phyloP scores from a whole-genome alignment of 2,329 filamentous ascomycete species.

The Pseudocercospora pini-densiflorae region DNA sequence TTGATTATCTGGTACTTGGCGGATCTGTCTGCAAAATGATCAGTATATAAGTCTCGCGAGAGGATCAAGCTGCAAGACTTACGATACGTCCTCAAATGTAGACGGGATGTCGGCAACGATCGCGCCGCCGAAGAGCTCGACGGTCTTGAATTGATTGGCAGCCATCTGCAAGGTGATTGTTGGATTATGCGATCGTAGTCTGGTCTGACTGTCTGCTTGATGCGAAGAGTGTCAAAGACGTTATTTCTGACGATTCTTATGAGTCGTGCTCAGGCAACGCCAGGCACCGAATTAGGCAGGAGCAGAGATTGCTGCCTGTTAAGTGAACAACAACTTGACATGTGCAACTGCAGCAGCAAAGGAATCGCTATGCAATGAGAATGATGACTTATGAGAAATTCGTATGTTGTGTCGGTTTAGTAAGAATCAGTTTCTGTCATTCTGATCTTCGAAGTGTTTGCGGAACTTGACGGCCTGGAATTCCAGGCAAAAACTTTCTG shows the following conservation, averaged over 20 bases:
- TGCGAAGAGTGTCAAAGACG: not conserved
- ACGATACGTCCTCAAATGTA: constrained; percentile 76
- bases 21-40: constrained; percentile 62
- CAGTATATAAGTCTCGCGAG: not conserved
- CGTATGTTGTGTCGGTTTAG: not conserved
- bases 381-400: not conserved
- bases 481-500: not conserved
- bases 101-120: constrained; percentile 70
- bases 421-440: not conserved
- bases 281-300: constrained; percentile 1
- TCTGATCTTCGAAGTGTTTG: not conserved
- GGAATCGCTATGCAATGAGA: not conserved
- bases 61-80: constrained; percentile 31
- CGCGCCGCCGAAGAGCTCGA: constrained; percentile 70
- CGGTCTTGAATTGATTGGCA: constrained; percentile 18
- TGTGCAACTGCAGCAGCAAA: not conserved
- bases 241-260: not conserved
- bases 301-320: not conserved
- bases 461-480: not conserved
- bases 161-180: not conserved
- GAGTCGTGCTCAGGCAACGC: not conserved
- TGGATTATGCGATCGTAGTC: not conserved
- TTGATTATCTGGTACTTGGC: constrained; percentile 83
- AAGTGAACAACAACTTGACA: not conserved
- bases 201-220: not conserved